A percentile compares a stretch with the other conserved stretches of the same genome.
Conservation (phyloP, 2,329 filamentous ascomycete species). For the Monilinia aucupariae region DNA sequence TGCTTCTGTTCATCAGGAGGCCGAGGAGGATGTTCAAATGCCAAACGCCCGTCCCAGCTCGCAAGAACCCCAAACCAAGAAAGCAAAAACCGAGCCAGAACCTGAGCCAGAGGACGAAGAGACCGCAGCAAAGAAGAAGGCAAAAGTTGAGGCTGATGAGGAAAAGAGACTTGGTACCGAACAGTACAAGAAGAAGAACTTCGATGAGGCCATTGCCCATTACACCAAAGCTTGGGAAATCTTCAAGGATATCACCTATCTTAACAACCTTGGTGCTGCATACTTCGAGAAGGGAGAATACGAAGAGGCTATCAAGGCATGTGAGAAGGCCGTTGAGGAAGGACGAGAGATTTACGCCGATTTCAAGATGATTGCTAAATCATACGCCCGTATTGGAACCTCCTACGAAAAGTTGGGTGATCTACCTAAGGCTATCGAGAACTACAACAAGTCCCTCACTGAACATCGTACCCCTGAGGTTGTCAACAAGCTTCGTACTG, state of each 20-base stretch:
- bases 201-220: constrained; percentile 89
- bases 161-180: constrained; percentile 93
- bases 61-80: constrained; percentile 42
- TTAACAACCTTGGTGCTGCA: constrained; percentile 92
- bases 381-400: constrained; percentile 92
- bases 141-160: constrained; percentile 87
- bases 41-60: constrained; percentile 54
- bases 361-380: constrained; percentile 98
- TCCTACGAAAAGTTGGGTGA: constrained; percentile 89
- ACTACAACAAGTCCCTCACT: constrained; percentile 89
- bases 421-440: constrained; percentile 70
- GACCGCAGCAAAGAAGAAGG: constrained; percentile 74
- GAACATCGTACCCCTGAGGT: constrained; percentile 96
- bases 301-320: constrained; percentile 77
- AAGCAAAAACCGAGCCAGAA: constrained; percentile 47
- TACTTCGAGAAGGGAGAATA: constrained; percentile 96
- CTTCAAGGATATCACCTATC: constrained; percentile 93
- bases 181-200: constrained; percentile 96
- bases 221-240: constrained; percentile 93
- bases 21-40: constrained; percentile 73
- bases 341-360: constrained; percentile 86
- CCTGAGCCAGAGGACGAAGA: constrained; percentile 75
- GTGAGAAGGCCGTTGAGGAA: constrained; percentile 82
- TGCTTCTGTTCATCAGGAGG: constrained; percentile 37
- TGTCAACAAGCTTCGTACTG: constrained; percentile 82